Conservation (phyloP, 208 protist species). For the Endotrypanum monterogeii region DNA sequence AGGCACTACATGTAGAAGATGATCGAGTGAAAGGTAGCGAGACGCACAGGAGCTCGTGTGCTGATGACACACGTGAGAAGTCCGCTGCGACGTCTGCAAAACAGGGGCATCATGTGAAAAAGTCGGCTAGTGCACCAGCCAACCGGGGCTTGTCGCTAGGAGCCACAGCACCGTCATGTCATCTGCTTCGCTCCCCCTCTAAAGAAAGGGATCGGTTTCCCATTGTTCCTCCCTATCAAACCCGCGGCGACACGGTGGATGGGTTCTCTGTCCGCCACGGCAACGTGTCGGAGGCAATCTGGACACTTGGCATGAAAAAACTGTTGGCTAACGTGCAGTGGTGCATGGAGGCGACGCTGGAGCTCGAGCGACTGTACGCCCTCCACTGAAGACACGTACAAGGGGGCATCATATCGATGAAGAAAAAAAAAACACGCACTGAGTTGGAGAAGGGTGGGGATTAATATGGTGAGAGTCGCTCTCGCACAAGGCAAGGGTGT, state of each 20-base stretch:
- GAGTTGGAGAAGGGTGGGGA: no score
- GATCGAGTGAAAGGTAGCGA: neutral
- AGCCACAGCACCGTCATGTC: neutral
- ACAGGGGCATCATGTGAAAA: neutral
- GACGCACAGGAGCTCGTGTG: neutral
- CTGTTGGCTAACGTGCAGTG: conserved; percentile 76
- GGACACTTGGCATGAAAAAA: conserved; percentile 84
- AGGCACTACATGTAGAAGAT: neutral
- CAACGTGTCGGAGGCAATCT: conserved; percentile 55
- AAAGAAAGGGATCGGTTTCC: neutral
- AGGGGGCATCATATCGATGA: neutral
- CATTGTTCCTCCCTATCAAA: conserved; percentile 47
- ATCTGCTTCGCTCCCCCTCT: neutral
- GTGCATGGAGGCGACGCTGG: conserved; percentile 63
- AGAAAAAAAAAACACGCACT: neutral
- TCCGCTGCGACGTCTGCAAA: neutral
- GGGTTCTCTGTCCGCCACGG: conserved; percentile 71
- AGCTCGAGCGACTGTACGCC: conserved; percentile 48
- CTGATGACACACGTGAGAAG: neutral
- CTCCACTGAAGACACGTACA: conserved; percentile 10
- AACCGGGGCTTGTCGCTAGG: neutral
- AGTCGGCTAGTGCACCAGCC: neutral
- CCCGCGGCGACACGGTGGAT: conserved; percentile 48
- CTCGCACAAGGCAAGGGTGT: neutral
- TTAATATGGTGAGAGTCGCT: neutral